Percentiles rank a stretch among this genome's conserved stretches.
phyloP scores from a whole-genome alignment of 2,329 filamentous ascomycete species.

The Rhinocladiella similis region DNA sequence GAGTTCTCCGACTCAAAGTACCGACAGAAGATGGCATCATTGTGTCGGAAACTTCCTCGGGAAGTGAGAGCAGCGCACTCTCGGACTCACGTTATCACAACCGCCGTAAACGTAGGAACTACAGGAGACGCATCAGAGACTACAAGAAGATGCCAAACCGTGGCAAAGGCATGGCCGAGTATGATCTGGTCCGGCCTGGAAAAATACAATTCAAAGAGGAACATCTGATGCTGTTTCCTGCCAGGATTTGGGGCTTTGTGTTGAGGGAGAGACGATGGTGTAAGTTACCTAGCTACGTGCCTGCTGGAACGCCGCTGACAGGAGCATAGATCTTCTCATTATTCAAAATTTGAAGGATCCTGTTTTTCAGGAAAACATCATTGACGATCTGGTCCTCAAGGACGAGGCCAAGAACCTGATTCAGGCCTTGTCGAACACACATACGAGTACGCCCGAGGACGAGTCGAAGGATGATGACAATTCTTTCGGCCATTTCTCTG shows the following conservation, averaged over 20 bases:
- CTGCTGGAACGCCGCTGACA: too few relatives aligned
- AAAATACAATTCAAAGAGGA: background rate
- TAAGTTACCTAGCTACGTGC: too few relatives aligned
- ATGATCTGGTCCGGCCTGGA: background rate
- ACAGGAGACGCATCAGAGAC: background rate
- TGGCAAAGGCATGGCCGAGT: background rate
- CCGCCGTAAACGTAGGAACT: background rate
- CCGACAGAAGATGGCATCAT: slow-evolving; percentile 1
- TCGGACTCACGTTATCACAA: background rate
- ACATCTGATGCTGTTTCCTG: slow-evolving; percentile 1
- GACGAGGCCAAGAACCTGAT: slow-evolving; percentile 1
- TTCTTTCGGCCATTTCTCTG: background rate
- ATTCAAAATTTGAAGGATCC: background rate
- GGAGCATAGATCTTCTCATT: background rate
- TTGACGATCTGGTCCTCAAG: slow-evolving; percentile 3
- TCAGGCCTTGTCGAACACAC: slow-evolving; percentile 3
- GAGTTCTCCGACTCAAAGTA: background rate
- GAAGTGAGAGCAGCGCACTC: background rate
- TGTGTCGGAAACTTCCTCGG: background rate
- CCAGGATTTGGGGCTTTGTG: background rate
- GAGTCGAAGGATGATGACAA: background rate
- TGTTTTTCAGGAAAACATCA: slow-evolving; percentile 1
- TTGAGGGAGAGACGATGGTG: slow-evolving; percentile 5
- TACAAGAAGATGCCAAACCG: background rate
- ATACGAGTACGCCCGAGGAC: background rate